Base-by-base conservation (phyloP, 2,329 filamentous ascomycete genomes). In the Tolypocladium inflatum region DNA sequence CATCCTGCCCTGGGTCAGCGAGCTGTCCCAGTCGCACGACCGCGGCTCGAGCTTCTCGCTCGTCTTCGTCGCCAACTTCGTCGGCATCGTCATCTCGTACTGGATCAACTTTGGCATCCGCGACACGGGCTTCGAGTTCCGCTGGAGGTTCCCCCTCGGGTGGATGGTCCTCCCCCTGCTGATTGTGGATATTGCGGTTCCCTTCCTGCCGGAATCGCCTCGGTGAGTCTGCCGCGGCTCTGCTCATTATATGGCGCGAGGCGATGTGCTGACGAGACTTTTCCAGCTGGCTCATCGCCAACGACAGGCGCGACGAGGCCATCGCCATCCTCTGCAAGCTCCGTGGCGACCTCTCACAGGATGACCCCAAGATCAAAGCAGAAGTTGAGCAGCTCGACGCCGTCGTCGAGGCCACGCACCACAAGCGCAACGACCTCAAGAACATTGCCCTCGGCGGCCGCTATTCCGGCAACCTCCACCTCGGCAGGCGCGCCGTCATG, bases 1-100 rank as follows among this genome's bases (percentile, higher is more conserved):
- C 61, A 76, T 77, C 8, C 78, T 78, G 5, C 77, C 78, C 1
- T 69, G 78, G 57, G 74, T 80, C 48, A 75, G 76, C 1, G 79
- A 81, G 64, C 74, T 74, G 2, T 78, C 78, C 3, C 68, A 73
- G 4, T 75, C 78, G 7, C 66, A 72, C 33, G 74, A 78, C 60
- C 73, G 79, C 4, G 78, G 79, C 57, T 73, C 72, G 2, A 76
- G 69, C 56, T 70, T 80, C 39, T 78, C 73, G 21, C 76, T 78
- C 57, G 76, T 80, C 51, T 81, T 81, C 64, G 76, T 80, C 55
- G 78, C 78, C 43, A 80, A 81, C 63, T 80, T 79, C 59, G 70
- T 80, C 3, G 78, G 79, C 30, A 79, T 81, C 52, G 73, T 71
- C 30, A 63, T 73, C 8, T 71, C 73, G 4, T 73, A 72, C 63